Conservation (phyloP, 2,329 filamentous ascomycete genomes). For the Leptographium radiaticola region DNA sequence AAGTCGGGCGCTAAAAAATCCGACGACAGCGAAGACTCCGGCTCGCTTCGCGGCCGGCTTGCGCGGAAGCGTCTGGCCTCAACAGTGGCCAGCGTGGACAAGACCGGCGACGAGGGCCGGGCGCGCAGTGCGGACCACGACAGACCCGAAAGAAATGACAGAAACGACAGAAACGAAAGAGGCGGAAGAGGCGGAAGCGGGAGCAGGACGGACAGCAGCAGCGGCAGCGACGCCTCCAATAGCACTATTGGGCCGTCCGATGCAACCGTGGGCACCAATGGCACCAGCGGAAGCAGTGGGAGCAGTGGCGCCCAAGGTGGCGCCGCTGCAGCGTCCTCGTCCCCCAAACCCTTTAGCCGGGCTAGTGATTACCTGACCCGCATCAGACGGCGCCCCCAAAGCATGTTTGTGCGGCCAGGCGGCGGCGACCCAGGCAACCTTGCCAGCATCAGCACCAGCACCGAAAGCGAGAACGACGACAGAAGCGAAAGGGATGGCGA, state of each 20-base stretch:
- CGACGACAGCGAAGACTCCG: slow-evolving; percentile 7
- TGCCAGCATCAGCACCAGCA: not conserved
- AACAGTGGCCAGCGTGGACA: not conserved
- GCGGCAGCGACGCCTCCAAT: not conserved
- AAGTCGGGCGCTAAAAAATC: not conserved
- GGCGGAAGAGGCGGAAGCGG: not conserved
- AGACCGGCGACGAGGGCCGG: slow-evolving; percentile 1
- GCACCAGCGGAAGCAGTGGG: not conserved
- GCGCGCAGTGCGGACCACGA: not conserved
- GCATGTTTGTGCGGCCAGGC: slow-evolving; percentile 26
- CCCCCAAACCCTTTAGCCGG: slow-evolving; percentile 26
- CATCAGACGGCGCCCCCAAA: slow-evolving; percentile 34
- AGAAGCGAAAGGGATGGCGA: not conserved
- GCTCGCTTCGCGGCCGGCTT: slow-evolving; percentile 2
- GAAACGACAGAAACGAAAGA: not conserved
- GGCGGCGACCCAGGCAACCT: not conserved
- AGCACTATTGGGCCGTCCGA: slow-evolving; percentile 1
- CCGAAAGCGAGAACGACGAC: not conserved
- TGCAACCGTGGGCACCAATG: not conserved
- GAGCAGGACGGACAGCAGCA: slow-evolving; percentile 12
- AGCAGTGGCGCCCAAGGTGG: not conserved
- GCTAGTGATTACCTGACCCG: slow-evolving; percentile 37
- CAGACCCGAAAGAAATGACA: not conserved
- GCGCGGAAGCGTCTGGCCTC: slow-evolving; percentile 5
- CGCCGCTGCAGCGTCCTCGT: not conserved